phyloP scores from a whole-genome alignment of 208 protist species.

The Leishmania turanica region DNA sequence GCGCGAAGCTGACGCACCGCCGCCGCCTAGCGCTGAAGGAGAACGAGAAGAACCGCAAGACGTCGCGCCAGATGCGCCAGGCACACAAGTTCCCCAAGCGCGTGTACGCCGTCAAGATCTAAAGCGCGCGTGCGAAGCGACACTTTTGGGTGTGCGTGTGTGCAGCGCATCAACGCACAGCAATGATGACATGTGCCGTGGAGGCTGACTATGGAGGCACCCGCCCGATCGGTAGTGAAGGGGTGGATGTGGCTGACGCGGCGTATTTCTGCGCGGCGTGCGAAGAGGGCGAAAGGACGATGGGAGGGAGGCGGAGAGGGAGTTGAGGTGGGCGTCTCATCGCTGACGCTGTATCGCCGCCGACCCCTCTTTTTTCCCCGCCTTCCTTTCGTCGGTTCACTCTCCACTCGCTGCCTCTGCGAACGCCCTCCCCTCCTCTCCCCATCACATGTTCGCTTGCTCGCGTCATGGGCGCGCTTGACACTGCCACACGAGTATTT shows the following conservation, averaged over 20 bases:
- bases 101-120: slow-evolving; percentile 91
- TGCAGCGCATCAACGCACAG: background rate
- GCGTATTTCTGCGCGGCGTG: background rate
- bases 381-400: background rate
- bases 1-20: slow-evolving; percentile 87
- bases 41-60: slow-evolving; percentile 93
- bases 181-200: background rate
- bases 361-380: background rate
- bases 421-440: background rate
- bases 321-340: background rate
- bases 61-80: slow-evolving; percentile 72
- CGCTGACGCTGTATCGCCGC: background rate
- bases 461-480: background rate
- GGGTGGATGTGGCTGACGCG: background rate
- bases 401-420: background rate
- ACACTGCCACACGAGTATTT: background rate
- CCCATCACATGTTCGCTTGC: slow-evolving; percentile 7
- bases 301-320: background rate
- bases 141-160: background rate
- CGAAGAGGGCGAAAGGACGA: background rate
- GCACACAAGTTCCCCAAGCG: slow-evolving; percentile 85
- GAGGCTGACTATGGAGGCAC: background rate
- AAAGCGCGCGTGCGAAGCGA: slow-evolving; percentile 9
- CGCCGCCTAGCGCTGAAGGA: slow-evolving; percentile 86
- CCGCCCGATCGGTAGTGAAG: background rate